These are phyloP conservation scores for Magnusiomyces paraingens DNA, from an alignment of 1,139 yeast species.

Conservation along the genomic window DNA sequence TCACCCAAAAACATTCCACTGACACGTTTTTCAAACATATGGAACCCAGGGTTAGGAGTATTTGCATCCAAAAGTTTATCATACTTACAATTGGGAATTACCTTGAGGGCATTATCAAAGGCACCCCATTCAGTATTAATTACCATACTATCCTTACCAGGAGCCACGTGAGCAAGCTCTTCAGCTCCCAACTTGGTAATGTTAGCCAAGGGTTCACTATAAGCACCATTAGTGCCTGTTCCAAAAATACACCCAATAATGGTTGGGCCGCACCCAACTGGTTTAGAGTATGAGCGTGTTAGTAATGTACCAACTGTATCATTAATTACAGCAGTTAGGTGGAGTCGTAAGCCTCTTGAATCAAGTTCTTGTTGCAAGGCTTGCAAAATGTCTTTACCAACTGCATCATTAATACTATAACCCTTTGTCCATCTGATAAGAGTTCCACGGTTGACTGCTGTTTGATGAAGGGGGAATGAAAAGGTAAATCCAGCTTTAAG, in stretches of 20 bases:
- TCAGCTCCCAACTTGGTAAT: constrained; percentile 58
- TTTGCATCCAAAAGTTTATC: constrained; percentile 61
- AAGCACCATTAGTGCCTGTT: constrained; percentile 95
- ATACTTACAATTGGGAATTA: constrained; percentile 68
- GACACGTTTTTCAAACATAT: constrained; percentile 87
- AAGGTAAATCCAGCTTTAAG: constrained; percentile 86
- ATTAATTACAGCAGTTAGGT: constrained; percentile 82
- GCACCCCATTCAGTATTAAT: constrained; percentile 98
- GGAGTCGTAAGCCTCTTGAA: constrained; percentile 52
- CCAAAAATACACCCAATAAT: constrained; percentile 88
- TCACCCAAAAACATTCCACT: constrained; percentile 95
- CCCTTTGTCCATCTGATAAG: constrained; percentile 96
- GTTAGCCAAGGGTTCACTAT: constrained; percentile 63
- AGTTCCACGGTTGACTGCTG: constrained; percentile 67
- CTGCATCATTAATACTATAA: constrained; percentile 74
- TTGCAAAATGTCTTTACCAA: constrained; percentile 73
- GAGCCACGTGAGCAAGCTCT: constrained; percentile 37
- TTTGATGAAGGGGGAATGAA: constrained; percentile 85
- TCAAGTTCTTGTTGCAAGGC: constrained; percentile 66
- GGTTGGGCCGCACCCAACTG: constrained; percentile 57
- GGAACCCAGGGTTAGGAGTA: constrained; percentile 81
- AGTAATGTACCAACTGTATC: constrained; percentile 92
- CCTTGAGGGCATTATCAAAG: constrained; percentile 69
- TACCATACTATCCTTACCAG: constrained; percentile 51
- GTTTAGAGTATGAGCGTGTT: constrained; percentile 72